Conservation (phyloP, 2,329 filamentous ascomycete genomes). For the Camillea tinctor region DNA sequence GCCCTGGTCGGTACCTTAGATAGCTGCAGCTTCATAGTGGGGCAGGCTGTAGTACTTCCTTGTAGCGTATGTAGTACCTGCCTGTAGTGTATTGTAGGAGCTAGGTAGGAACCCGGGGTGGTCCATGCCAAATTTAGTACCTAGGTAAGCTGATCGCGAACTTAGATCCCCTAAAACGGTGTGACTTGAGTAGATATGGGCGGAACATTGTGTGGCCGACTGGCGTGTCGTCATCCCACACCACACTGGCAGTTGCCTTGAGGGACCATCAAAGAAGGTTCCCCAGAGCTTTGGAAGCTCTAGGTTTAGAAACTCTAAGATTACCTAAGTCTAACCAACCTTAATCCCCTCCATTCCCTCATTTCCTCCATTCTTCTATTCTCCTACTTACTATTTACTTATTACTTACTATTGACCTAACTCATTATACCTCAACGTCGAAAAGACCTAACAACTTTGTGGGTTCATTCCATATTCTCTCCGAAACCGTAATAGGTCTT, state of each 20-base stretch:
- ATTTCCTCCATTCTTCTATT: background rate
- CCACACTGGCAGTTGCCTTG: background rate
- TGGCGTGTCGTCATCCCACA: background rate
- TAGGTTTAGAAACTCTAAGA: conserved; percentile 6
- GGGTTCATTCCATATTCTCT: too few relatives aligned
- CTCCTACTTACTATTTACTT: too few relatives aligned
- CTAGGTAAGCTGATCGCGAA: background rate
- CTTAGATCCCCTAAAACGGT: too few relatives aligned
- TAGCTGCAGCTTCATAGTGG: conserved; percentile 21
- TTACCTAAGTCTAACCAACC: conserved; percentile 1
- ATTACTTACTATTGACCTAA: too few relatives aligned
- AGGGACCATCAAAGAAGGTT: background rate
- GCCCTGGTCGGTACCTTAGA: conserved; percentile 19
- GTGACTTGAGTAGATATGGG: background rate
- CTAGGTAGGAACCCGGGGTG: background rate
- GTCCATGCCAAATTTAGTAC: background rate
- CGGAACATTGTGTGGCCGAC: background rate
- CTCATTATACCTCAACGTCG: too few relatives aligned
- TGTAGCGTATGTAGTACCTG: too few relatives aligned
- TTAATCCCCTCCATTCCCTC: too few relatives aligned
- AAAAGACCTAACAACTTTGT: too few relatives aligned
- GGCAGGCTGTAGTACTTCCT: conserved; percentile 7
- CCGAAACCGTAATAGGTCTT: too few relatives aligned
- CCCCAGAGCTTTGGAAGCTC: conserved; percentile 4
- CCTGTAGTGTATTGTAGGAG: background rate